phyloP scores from a whole-genome alignment of 164 flowering plant species.

The Piper betle region DNA sequence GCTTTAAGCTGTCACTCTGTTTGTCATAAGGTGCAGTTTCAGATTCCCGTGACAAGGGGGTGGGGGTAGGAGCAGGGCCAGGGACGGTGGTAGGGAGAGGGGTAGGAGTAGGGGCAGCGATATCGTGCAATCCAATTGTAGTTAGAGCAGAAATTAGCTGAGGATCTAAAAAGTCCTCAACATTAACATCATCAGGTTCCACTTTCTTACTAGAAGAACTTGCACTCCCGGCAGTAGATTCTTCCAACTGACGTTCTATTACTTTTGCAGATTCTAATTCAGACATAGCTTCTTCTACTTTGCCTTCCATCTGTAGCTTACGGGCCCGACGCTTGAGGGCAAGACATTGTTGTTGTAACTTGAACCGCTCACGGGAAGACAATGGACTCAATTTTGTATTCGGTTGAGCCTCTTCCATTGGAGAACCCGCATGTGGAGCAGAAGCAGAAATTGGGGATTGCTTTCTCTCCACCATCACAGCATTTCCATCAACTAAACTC shows the following conservation, averaged over 20 bases:
- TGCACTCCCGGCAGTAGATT: slow-evolving; percentile 18
- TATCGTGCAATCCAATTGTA: slow-evolving; percentile 54
- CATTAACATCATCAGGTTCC: slow-evolving; percentile 27
- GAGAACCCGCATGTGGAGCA: slow-evolving; percentile 6
- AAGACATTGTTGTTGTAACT: slow-evolving; percentile 82
- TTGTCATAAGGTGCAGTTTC: slow-evolving; percentile 18
- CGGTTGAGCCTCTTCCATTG: slow-evolving; percentile 6
- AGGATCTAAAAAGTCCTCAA: slow-evolving; percentile 90
- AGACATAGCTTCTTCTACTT: slow-evolving; percentile 69
- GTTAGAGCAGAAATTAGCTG: slow-evolving; percentile 75
- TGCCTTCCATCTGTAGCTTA: slow-evolving; percentile 80
- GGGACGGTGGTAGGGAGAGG: too few species aligned
- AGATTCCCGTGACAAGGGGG: slow-evolving; percentile 14
- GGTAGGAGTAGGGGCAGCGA: slow-evolving; percentile 9
- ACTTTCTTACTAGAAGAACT: slow-evolving; percentile 8
- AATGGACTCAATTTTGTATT: slow-evolving; percentile 32
- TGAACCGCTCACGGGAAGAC: slow-evolving; percentile 73
- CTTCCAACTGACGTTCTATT: slow-evolving; percentile 68
- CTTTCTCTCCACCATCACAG: slow-evolving; percentile 8
- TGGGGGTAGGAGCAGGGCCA: neutral
- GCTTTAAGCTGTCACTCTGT: slow-evolving; percentile 24
- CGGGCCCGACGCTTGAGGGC: slow-evolving; percentile 78
- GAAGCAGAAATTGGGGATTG: slow-evolving; percentile 15
- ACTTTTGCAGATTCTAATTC: slow-evolving; percentile 76
- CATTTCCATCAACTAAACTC: slow-evolving; percentile 22